Conservation (phyloP, 2,329 filamentous ascomycete species). For the Dendryphion nanum region DNA sequence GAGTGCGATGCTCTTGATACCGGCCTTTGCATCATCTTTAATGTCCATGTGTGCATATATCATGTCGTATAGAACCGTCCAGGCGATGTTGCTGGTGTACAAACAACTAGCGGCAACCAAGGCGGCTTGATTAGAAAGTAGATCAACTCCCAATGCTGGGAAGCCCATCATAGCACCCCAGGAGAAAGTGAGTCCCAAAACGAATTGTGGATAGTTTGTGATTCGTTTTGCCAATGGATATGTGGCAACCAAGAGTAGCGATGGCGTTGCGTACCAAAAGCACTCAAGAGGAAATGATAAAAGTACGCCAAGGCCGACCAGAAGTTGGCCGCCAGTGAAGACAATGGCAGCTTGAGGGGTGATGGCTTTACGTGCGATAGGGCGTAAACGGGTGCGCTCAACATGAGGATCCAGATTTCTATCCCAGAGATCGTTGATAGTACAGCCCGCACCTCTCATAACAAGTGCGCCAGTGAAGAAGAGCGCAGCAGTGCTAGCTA, state of each 20-base stretch:
- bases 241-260: constrained; percentile 67
- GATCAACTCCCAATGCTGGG: constrained; percentile 74
- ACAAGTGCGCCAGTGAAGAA: constrained; percentile 76
- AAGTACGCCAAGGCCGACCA: constrained; percentile 70
- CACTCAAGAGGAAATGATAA: constrained; percentile 73
- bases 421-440: constrained; percentile 90
- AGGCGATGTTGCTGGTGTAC: constrained; percentile 76
- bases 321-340: constrained; percentile 72
- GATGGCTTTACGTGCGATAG: constrained; percentile 76
- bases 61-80: constrained; percentile 90
- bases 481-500: constrained; percentile 63
- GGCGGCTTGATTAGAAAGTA: constrained; percentile 64
- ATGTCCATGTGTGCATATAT: constrained; percentile 93
- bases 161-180: constrained; percentile 90
- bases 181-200: constrained; percentile 81
- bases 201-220: constrained; percentile 82
- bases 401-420: constrained; percentile 82
- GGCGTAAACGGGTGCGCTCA: constrained; percentile 70
- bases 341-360: constrained; percentile 68
- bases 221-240: constrained; percentile 85
- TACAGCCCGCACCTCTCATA: constrained; percentile 85
- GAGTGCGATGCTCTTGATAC: constrained; percentile 84
- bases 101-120: constrained; percentile 66
- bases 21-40: constrained; percentile 78
- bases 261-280: constrained; percentile 75